These are phyloP conservation scores for Tolypocladium paradoxum DNA, from an alignment of 2,329 filamentous ascomycete genomes.

Conservation along the genomic window DNA sequence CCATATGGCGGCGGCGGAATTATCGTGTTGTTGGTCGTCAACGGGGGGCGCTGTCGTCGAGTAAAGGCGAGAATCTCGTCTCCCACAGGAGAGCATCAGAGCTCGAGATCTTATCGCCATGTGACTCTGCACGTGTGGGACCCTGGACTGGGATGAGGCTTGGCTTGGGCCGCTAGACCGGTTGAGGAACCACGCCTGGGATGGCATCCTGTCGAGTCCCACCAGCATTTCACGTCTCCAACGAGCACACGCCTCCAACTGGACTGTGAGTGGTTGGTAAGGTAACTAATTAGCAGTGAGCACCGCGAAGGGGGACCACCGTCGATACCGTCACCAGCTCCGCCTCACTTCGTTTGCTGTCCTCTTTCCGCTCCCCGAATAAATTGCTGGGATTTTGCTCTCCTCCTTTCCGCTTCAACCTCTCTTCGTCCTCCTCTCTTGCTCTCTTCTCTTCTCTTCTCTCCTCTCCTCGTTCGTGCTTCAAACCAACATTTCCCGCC, in stretches of 20 bases:
- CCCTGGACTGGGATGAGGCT: neutral
- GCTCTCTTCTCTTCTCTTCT: neutral
- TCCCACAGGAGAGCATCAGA: neutral
- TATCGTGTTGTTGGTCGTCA: neutral
- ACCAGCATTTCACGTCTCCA: neutral
- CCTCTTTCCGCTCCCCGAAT: neutral
- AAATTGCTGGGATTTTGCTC: neutral
- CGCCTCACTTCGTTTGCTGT: neutral
- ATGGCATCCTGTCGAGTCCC: neutral
- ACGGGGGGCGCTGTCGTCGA: neutral
- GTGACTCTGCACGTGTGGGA: slow-evolving; percentile 1
- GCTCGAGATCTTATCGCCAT: slow-evolving; percentile 7
- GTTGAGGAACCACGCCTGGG: neutral
- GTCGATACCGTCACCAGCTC: slow-evolving; percentile 1
- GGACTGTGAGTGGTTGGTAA: neutral
- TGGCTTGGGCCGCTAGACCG: neutral
- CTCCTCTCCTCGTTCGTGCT: neutral
- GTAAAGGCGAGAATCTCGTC: neutral
- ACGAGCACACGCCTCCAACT: neutral
- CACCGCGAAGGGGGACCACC: neutral
- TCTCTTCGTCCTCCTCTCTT: neutral
- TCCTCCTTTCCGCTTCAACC: neutral
- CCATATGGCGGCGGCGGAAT: neutral
- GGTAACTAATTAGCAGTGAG: neutral
- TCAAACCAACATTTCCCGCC: neutral